These are phyloP conservation scores for Aspergillus pseudonomiae DNA, from an alignment of 2,329 filamentous ascomycete species.

Conservation along the genomic window DNA sequence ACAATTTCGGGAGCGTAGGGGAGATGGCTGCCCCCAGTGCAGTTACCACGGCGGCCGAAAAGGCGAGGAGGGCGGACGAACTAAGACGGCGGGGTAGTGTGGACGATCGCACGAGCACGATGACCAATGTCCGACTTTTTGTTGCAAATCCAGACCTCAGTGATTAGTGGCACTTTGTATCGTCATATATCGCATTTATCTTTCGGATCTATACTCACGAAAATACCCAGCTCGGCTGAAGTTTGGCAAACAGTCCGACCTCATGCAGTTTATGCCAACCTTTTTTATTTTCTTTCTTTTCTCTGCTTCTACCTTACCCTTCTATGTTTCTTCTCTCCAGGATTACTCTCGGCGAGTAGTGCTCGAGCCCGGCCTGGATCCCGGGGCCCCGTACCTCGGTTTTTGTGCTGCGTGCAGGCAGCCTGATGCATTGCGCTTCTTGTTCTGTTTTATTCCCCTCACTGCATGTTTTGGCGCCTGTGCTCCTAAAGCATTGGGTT, in stretches of 20 bases:
- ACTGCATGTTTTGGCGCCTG: constrained; percentile 13
- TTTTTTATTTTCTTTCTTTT: neutral
- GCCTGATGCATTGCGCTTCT: constrained; percentile 10
- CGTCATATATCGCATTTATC: neutral
- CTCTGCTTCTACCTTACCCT: neutral
- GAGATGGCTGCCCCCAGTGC: constrained; percentile 52
- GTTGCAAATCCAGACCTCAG: constrained; percentile 53
- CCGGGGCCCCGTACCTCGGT: neutral
- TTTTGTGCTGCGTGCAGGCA: constrained; percentile 3
- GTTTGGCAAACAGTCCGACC: neutral
- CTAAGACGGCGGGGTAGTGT: constrained; percentile 52
- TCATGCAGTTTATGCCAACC: neutral
- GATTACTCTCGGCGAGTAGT: neutral
- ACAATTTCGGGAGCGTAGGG: constrained; percentile 58
- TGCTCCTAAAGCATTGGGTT: constrained; percentile 12
- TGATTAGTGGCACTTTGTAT: constrained; percentile 29
- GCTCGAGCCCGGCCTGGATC: constrained; percentile 3
- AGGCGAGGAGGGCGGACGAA: constrained; percentile 47
- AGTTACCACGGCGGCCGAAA: constrained; percentile 40
- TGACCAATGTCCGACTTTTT: constrained; percentile 50
- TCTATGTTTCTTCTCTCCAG: neutral
- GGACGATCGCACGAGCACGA: constrained; percentile 52
- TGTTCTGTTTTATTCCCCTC: constrained; percentile 19
- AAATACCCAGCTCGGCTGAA: neutral
- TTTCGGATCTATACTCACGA: neutral